Base-by-base conservation (phyloP, 306 rosid genomes). In the Dryas octopetala region DNA sequence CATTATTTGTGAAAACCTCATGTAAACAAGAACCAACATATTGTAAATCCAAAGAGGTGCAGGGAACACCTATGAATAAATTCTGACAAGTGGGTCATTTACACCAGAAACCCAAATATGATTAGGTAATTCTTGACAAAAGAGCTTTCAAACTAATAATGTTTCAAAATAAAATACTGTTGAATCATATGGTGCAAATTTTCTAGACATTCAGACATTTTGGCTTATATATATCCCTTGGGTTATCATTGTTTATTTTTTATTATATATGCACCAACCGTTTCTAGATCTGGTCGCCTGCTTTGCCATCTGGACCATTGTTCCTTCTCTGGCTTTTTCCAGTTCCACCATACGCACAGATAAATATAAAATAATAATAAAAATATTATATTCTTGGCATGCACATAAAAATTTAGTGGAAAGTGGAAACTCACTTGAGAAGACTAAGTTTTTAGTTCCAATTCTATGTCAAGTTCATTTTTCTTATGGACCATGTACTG, bases 241-340 rank as follows among this genome's bases (percentile, higher is more conserved):
- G 61, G 28, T 55, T 41, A 15, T 63, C 6, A 47, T 57, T 41
- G 13, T 40, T 52, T 51, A 57, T 44, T 26, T 15, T 73, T 97
- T 68, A 52, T 41, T 54, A 54, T 60, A 28, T 48, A 72, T 61
- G 76, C 71, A 90, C 97, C 73, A 74, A 95, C 99, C 90, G 97
- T 92, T 83, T 95, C 99, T 85, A 74, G 74, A 80, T 95, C 97
- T 3, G 99, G 97, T 69, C 81, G 80, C 84, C 97, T 95, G 83
- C 99, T 89, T 78, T 95, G 97, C 99, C 99, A 95, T 78, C 99
- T 89, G 70, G 99, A 95, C 97, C 97, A 95, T 69, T 89, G 91
- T 54, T 90, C 97, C 41, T 92, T 88, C 65, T 92, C 97, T 28
- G 97, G 96, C 74, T 92, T 83, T 83, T 82, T 86, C 99, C 99